Base-by-base conservation (phyloP, 1,284 basidiomycete genomes). In the Apiotrichum akiyoshidainum region DNA sequence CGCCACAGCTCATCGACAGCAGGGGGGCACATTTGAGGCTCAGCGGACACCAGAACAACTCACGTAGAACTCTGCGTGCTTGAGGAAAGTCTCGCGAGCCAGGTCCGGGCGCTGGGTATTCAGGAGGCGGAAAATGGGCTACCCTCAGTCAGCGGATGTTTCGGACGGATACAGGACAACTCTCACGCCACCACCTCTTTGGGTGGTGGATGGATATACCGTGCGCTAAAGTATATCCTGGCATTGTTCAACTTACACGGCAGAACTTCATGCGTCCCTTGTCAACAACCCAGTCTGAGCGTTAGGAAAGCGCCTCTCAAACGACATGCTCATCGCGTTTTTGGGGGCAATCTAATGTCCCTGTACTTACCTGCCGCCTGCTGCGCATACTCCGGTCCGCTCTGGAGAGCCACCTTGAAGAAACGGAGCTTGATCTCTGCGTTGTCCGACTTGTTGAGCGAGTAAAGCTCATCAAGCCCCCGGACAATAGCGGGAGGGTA, bases 221-320 rank as follows among this genome's bases (percentile, higher is more conserved):
- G 11, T 11, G 12, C 10, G 37, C 37, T 16, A 11, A 2, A 2
- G 14, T 11, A 11, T 11, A 45, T 45, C n/a, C 13, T 13, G 26
- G 13, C 26, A 10, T 46, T 46, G 45, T 19, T 10, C 21, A 3
- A 57, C 59, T 57, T 47, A 65, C 63, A 8, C 75, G 67, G 63
- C 78, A 80, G 71, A 80, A 81, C 73, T 79, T 79, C 78, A 80
- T 79, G 55, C 81, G 68, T 1, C 81, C 80, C 65, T 80, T 79
- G 58, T 72, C 75, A 41, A 71, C 68, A 31, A 82, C 81, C 81
- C 81, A 82, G 26, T 58, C 76, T 77, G 54, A 13, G 34, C 13
- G 35, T 44, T 19, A 41, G 41, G 45, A 31, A 31, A 22, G 31
- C 41, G 44, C 55, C 55, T 13, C 37, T 13, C 37, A 5, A 13